These are phyloP conservation scores for Orbilia brochopaga DNA, from an alignment of 2,329 filamentous ascomycete genomes.

Conservation along the genomic window DNA sequence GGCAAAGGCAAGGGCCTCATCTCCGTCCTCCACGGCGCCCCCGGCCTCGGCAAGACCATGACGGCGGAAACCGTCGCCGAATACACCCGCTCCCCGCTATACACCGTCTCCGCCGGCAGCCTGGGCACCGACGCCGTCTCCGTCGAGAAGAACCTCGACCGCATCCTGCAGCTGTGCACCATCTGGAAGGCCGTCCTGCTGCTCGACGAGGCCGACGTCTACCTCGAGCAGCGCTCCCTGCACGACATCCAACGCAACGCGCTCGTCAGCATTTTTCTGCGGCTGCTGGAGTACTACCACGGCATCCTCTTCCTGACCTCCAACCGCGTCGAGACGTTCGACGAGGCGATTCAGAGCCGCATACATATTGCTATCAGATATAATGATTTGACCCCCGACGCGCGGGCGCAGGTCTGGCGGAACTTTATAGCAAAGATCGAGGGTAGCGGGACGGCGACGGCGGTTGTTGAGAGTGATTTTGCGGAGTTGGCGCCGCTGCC, in stretches of 20 bases:
- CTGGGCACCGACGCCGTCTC: constrained; percentile 57
- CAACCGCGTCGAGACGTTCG: constrained; percentile 59
- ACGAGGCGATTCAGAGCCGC: constrained; percentile 58
- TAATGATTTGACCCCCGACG: constrained; percentile 53
- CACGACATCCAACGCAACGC: constrained; percentile 85
- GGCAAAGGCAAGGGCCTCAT: constrained; percentile 60
- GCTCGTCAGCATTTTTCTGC: constrained; percentile 67
- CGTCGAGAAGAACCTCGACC: constrained; percentile 78
- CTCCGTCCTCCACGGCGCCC: constrained; percentile 62
- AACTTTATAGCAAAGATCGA: constrained; percentile 53
- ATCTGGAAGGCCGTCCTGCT: constrained; percentile 85
- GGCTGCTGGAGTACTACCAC: constrained; percentile 59
- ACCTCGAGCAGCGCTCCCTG: constrained; percentile 80
- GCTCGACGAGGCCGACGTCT: constrained; percentile 84
- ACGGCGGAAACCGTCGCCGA: constrained; percentile 66
- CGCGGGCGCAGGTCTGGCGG: constrained; percentile 55
- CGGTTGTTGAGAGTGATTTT: constrained; percentile 39
- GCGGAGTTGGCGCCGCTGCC: constrained; percentile 44
- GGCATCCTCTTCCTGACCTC: constrained; percentile 61
- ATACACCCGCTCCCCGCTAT: constrained; percentile 62
- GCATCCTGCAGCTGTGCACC: constrained; percentile 83
- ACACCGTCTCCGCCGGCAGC: constrained; percentile 60
- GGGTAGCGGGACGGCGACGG: constrained; percentile 31
- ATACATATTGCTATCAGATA: constrained; percentile 58
- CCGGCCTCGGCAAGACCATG: constrained; percentile 67